Conservation (phyloP, 805 yeast genomes). For the Kodamaea leandrae region DNA sequence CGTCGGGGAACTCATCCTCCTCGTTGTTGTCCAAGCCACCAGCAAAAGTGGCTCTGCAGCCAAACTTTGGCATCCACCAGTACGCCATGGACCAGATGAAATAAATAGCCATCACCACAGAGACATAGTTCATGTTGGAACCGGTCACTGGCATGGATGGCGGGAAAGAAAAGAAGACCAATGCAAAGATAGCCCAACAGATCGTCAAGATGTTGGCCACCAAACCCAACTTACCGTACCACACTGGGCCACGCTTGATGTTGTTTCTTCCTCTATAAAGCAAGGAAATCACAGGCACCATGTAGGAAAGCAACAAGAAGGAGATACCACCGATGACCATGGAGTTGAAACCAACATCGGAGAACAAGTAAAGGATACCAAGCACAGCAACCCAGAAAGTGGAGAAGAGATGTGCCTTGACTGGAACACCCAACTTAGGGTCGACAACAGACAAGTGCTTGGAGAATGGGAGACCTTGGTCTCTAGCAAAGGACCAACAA, state of each 20-base stretch:
- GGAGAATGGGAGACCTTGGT: conserved; percentile 43
- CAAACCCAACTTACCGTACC: conserved; percentile 39
- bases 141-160: conserved; percentile 27
- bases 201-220: conserved; percentile 33
- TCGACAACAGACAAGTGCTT: conserved; percentile 36
- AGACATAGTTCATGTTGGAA: conserved; percentile 29
- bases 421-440: conserved; percentile 38
- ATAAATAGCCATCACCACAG: conserved; percentile 29
- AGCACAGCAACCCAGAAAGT: conserved; percentile 32
- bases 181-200: conserved; percentile 35
- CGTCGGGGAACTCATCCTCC: conserved; percentile 45
- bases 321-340: conserved; percentile 40
- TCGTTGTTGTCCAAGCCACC: conserved; percentile 40
- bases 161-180: conserved; percentile 41
- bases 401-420: conserved; percentile 40
- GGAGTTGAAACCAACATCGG: conserved; percentile 40
- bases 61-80: conserved; percentile 43
- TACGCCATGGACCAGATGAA: conserved; percentile 34
- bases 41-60: conserved; percentile 40
- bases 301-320: conserved; percentile 35
- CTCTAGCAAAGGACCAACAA: conserved; percentile 44
- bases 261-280: conserved; percentile 37
- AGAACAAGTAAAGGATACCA: conserved; percentile 37
- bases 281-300: conserved; percentile 36
- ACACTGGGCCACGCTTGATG: conserved; percentile 40